Percentiles rank a stretch among this genome's conserved stretches.
Conservation (phyloP, 768 basidiomycete species). For the Leccinum olivaceopallidum region DNA sequence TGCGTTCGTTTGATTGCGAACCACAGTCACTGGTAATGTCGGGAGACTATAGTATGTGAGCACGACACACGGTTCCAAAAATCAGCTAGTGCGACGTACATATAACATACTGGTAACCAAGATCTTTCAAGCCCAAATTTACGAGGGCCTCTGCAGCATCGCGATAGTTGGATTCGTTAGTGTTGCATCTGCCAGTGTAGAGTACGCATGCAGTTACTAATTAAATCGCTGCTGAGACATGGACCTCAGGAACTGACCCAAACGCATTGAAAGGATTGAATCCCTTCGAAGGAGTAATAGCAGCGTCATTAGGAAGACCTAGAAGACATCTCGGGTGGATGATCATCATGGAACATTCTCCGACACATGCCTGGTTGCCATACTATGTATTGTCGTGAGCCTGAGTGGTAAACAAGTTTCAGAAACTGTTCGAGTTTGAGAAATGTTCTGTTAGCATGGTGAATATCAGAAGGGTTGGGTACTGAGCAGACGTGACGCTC, state of each 20-base stretch:
- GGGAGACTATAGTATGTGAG: too few species aligned
- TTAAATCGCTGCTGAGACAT: background rate
- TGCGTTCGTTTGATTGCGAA: too few species aligned
- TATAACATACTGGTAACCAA: conserved; percentile 10
- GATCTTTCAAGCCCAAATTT: background rate
- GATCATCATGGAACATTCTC: background rate
- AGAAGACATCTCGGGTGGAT: background rate
- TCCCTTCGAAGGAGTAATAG: conserved; percentile 14
- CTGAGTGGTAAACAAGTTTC: too few species aligned
- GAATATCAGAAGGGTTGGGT: background rate
- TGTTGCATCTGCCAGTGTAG: conserved; percentile 7
- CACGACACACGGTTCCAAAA: background rate
- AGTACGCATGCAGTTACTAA: too few species aligned
- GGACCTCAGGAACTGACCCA: background rate
- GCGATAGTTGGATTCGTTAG: conserved; percentile 7
- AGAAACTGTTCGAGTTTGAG: too few species aligned
- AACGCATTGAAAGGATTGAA: conserved; percentile 17
- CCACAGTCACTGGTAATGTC: background rate
- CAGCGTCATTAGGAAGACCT: conserved; percentile 12
- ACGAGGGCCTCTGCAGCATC: conserved; percentile 7
- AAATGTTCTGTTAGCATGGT: too few species aligned
- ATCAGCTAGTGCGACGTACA: background rate
- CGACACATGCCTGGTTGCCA: too few species aligned
- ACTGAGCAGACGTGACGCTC: background rate
- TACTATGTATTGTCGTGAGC: too few species aligned